Evolutionary conservation across 2,329 filamentous ascomycete genomes (phyloP).

Genomic region (Geosmithia morbida): DNA sequence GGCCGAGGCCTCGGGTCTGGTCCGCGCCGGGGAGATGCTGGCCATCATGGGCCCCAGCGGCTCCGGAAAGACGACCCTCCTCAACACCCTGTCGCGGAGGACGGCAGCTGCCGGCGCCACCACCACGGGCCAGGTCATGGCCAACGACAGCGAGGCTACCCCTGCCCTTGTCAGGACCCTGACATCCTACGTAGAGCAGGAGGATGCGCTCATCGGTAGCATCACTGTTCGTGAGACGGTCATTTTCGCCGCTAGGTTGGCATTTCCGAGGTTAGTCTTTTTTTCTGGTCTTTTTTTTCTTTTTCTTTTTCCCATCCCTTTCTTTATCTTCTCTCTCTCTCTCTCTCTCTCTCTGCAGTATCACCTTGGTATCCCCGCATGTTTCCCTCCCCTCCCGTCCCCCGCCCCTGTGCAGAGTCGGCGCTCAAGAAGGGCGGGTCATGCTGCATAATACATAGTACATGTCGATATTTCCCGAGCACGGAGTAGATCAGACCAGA

Average conservation of each 20-base stretch:
- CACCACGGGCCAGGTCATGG: conserved; percentile 36
- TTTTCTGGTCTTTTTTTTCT: too few species aligned
- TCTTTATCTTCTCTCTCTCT: too few species aligned
- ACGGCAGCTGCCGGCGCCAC: conserved; percentile 22
- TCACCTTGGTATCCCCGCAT: too few species aligned
- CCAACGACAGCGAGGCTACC: conserved; percentile 44
- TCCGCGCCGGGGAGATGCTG: conserved; percentile 46
- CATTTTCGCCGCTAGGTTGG: conserved; percentile 61
- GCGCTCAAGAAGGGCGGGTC: too few species aligned
- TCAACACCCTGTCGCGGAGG: conserved; percentile 63
- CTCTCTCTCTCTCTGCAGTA: too few species aligned
- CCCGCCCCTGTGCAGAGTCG: neutral
- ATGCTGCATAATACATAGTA: neutral
- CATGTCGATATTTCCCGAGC: too few species aligned
- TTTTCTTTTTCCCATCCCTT: too few species aligned
- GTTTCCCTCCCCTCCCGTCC: too few species aligned
- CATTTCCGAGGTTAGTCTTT: conserved; percentile 5
- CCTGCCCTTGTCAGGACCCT: conserved; percentile 45
- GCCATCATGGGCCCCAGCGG: conserved; percentile 69
- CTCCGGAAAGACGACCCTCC: conserved; percentile 69
- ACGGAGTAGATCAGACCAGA: too few species aligned
- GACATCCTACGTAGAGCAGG: conserved; percentile 73
- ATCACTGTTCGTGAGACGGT: conserved; percentile 71
- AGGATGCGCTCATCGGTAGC: conserved; percentile 70
- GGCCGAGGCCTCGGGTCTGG: conserved; percentile 5